Conservation (phyloP, 306 rosid genomes). For the Vachellia pachyceras region DNA sequence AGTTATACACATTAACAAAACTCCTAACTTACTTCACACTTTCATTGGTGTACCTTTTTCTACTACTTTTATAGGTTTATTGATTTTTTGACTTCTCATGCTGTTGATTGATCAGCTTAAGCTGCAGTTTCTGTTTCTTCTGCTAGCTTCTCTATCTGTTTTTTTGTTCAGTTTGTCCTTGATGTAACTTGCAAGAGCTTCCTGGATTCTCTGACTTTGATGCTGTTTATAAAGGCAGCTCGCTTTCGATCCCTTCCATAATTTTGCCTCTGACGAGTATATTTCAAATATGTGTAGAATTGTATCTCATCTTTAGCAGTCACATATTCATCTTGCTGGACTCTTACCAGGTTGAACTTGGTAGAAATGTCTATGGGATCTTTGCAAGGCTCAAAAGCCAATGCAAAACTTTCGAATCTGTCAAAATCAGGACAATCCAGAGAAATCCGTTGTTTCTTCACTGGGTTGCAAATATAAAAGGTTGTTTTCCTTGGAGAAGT, state of each 20-base stretch:
- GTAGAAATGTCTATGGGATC: constrained; percentile 21
- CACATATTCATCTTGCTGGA: constrained; percentile 22
- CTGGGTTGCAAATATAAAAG: constrained; percentile 66
- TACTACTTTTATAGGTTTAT: no score
- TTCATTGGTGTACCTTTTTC: no score
- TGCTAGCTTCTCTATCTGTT: no score
- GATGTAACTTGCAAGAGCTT: constrained; percentile 39
- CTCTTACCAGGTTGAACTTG: constrained; percentile 52
- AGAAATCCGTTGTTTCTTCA: constrained; percentile 43
- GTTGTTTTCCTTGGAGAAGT: background rate
- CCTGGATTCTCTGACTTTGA: constrained; percentile 26
- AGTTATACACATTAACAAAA: no score
- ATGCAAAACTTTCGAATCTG: constrained; percentile 33
- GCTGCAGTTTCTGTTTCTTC: no score
- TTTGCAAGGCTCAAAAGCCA: constrained; percentile 48
- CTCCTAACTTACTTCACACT: no score
- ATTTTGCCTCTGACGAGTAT: constrained; percentile 48
- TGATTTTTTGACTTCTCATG: no score
- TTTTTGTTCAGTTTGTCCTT: no score
- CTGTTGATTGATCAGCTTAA: no score
- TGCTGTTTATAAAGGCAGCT: background rate
- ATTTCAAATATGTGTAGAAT: constrained; percentile 43
- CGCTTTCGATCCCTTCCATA: constrained; percentile 48
- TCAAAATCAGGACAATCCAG: constrained; percentile 33
- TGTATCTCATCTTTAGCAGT: background rate